Evolutionary conservation across 176 grass and related monocot genomes (phyloP), one percentile per base, ranked within the genome.

Genomic region (Oropetium thomaeum): DNA sequence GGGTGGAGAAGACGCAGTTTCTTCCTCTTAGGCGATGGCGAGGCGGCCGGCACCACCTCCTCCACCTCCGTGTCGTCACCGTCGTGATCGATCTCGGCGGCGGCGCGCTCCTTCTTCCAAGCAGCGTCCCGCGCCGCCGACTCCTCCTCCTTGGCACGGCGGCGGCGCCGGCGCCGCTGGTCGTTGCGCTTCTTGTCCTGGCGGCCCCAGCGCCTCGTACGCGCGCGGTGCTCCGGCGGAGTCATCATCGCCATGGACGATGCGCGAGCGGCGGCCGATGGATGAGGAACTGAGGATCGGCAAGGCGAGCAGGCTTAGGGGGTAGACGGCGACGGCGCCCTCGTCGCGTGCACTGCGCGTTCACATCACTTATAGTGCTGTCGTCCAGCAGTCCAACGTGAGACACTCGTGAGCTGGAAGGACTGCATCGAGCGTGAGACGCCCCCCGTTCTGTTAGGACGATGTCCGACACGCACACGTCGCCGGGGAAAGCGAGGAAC

Each of bases 1-100:
- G 13, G 55, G n/a, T n/a, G n/a, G 65, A 84, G 25, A 4, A 76
- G 19, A 6, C 35, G 65, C 27, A 19, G 73, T 64, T 25, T 69
- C 81, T 20, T 63, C 1, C 20, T 49, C n/a, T 8, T 5, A 12
- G 45, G 23, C 13, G 26, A 3, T 12, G 35, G 3, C 38, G 6
- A 34, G n/a, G 35, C 8, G 5, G 62, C 19, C 60, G 2, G 16
- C 16, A 49, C 47, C 47, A 45, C 16, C 32, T 13, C 62, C 16
- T 29, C 5, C 15, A 33, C 58, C 13, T 10, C n/a, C n/a, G n/a
- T n/a, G n/a, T n/a, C 38, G 32, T n/a, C 62, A 54, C 10, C 51
- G 7, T 23, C 51, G 7, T 0, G 7, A n/a, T 40, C n/a, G 3
- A 22, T 0, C 32, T 33, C 19, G 63, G n/a, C 13, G 58, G 0